Conservation (phyloP, 129 eudicot species). For the Dittrichia graveolens region DNA sequence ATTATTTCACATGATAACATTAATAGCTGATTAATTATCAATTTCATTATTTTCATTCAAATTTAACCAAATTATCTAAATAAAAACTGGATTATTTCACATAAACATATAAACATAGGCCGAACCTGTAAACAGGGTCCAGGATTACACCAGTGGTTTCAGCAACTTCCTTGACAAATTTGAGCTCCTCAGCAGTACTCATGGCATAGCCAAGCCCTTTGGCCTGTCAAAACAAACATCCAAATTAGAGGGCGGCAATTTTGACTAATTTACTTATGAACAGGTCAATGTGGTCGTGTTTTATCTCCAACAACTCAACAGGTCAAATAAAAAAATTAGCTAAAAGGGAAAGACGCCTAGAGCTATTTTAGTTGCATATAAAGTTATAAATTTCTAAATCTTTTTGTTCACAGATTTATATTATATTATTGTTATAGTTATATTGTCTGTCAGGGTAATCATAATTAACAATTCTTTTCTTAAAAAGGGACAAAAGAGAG, state of each 20-base stretch:
- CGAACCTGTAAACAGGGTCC: constrained; percentile 97
- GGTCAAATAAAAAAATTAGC: background rate
- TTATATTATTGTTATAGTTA: background rate
- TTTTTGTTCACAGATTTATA: background rate
- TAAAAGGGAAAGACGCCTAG: too few relatives aligned
- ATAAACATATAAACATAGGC: background rate
- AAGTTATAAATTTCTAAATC: background rate
- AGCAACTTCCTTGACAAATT: constrained; percentile 83
- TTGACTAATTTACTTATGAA: background rate
- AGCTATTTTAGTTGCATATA: background rate
- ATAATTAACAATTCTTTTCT: too few relatives aligned
- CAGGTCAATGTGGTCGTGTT: background rate
- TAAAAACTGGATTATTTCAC: too few relatives aligned
- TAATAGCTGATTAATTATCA: background rate
- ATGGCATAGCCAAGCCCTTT: constrained; percentile 96
- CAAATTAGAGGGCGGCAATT: background rate
- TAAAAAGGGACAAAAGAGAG: too few relatives aligned
- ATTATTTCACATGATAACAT: too few relatives aligned
- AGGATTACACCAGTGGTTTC: constrained; percentile 81
- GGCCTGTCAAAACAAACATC: constrained; percentile 52
- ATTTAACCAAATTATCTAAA: background rate
- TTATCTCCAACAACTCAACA: background rate
- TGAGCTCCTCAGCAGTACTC: constrained; percentile 80
- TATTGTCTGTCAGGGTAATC: too few relatives aligned
- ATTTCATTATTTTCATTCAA: background rate